Evolutionary conservation across 768 basidiomycete genomes (phyloP).

Genomic region (Sarcomyxa edulis): DNA sequence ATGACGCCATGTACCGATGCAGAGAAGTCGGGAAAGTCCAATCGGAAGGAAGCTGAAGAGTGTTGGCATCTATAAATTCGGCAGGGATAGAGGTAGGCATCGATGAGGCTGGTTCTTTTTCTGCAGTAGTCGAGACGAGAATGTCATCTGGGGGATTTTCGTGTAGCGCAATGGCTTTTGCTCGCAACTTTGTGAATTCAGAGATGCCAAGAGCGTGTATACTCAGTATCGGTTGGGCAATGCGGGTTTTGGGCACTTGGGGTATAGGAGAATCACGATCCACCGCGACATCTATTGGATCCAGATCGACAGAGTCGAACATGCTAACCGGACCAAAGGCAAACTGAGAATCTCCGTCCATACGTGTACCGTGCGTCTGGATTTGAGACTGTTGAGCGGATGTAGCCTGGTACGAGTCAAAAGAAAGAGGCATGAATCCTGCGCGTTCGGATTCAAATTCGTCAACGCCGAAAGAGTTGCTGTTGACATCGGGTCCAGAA

Average conservation of each 20-base stretch:
- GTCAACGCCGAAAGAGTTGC: too few relatives aligned
- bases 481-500: too few relatives aligned
- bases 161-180: not conserved
- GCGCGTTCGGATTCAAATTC: conserved; percentile 8
- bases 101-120: conserved; percentile 3
- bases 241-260: not conserved
- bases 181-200: conserved; percentile 18
- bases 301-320: too few relatives aligned
- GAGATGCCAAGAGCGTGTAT: conserved; percentile 26
- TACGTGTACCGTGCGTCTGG: too few relatives aligned
- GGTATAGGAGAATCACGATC: too few relatives aligned
- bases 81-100: conserved; percentile 25
- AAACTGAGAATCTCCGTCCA: too few relatives aligned
- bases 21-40: conserved; percentile 22
- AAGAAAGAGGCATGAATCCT: conserved; percentile 14
- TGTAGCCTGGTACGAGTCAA: conserved; percentile 10
- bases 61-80: conserved; percentile 38
- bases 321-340: too few relatives aligned
- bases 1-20: conserved; percentile 68
- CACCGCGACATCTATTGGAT: too few relatives aligned
- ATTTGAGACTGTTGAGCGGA: conserved; percentile 2
- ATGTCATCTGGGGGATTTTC: not conserved
- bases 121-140: not conserved
- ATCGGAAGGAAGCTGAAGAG: conserved; percentile 34
- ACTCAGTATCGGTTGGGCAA: conserved; percentile 15